Evolutionary conservation across 23 red algal species (phyloP).

Genomic region (Pyropia haitanensis): DNA sequence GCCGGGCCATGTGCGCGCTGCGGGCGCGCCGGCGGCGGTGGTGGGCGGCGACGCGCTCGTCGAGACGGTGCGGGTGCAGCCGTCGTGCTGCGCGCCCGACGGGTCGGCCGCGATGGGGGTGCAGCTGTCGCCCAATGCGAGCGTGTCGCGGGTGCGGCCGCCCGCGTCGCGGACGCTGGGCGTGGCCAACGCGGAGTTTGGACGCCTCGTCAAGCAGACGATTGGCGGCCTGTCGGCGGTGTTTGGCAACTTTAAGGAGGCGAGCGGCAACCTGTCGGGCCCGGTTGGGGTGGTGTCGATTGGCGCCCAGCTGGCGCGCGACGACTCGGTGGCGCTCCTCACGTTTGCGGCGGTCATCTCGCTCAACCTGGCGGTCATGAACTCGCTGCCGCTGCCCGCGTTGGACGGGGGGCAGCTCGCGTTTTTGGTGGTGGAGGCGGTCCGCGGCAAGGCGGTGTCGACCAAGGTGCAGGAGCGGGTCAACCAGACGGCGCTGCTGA

Average conservation of each 20-base stretch:
- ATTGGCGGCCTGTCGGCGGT: conserved; percentile 34
- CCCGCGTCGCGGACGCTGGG: conserved; percentile 5
- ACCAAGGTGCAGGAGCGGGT: conserved; percentile 58
- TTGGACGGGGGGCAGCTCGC: conserved; percentile 95
- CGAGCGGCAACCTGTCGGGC: conserved; percentile 57
- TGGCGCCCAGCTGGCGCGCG: conserved; percentile 82
- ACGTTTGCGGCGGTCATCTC: conserved; percentile 85
- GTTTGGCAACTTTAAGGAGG: conserved; percentile 36
- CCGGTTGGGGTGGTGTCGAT: conserved; percentile 92
- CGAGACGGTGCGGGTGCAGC: conserved; percentile 13
- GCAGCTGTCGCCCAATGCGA: conserved; percentile 56
- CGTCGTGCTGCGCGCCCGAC: conserved; percentile 67
- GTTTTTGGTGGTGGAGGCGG: conserved; percentile 63
- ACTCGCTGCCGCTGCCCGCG: conserved; percentile 86
- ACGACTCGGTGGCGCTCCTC: conserved; percentile 62
- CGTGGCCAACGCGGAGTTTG: conserved; percentile 60
- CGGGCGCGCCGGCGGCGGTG: no score
- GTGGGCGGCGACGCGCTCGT: no score
- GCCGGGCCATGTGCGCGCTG: no score
- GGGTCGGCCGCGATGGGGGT: conserved; percentile 65
- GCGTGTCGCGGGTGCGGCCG: conserved; percentile 16
- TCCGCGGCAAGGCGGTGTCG: conserved; percentile 61
- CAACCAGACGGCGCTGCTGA: conserved; percentile 80
- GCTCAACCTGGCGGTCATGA: conserved; percentile 89
- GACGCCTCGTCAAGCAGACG: conserved; percentile 26